Evolutionary conservation across 106 monocot species (phyloP).

Genomic region (Alisma plantagoaquatica): DNA sequence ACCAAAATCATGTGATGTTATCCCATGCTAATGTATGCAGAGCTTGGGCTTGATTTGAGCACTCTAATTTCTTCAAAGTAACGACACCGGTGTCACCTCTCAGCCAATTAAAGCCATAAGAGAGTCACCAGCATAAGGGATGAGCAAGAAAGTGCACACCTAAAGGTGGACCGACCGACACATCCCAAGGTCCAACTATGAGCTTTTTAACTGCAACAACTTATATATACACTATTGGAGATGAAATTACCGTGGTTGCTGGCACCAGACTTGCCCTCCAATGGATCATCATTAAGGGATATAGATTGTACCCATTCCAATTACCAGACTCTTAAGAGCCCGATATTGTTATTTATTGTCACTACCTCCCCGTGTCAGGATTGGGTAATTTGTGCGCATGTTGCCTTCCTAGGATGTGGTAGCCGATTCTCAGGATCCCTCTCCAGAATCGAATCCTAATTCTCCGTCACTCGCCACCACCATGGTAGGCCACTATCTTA

Average conservation of each 20-base stretch:
- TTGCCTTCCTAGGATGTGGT: constrained; percentile 12
- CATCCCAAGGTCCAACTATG: no score
- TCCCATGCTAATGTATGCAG: no score
- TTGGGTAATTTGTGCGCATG: constrained; percentile 14
- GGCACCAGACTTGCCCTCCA: not conserved
- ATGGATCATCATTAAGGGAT: not conserved
- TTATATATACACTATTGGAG: no score
- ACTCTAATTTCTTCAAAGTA: no score
- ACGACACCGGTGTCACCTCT: not conserved
- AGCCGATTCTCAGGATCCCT: constrained; percentile 17
- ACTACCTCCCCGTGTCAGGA: constrained; percentile 6
- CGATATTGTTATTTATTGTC: constrained; percentile 10
- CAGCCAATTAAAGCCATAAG: constrained; percentile 3
- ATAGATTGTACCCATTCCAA: constrained; percentile 14
- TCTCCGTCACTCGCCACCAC: constrained; percentile 18
- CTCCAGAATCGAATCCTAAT: constrained; percentile 27
- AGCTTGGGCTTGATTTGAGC: no score
- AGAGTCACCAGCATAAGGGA: not conserved
- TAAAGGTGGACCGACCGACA: no score
- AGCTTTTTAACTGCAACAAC: no score
- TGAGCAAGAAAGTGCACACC: not conserved
- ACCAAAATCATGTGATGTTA: no score
- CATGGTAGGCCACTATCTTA: constrained; percentile 14
- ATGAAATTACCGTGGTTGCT: constrained; percentile 7
- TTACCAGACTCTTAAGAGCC: constrained; percentile 6